These are phyloP conservation scores for Ceriops tagal DNA, from an alignment of 345 rosid genomes.

Conservation along the genomic window DNA sequence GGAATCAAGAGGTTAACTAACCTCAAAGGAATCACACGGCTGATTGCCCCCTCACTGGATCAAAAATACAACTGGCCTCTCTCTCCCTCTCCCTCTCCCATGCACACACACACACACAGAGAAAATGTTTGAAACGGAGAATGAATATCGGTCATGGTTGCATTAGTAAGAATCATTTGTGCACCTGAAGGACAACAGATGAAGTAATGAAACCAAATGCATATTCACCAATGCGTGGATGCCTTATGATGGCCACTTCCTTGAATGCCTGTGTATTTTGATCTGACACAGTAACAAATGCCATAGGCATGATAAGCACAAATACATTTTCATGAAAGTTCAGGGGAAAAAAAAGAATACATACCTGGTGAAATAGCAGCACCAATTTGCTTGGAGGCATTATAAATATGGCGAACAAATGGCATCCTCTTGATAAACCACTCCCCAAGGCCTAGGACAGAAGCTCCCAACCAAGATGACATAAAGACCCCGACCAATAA, in stretches of 20 bases:
- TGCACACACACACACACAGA: not conserved
- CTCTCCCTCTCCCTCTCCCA: too few relatives aligned
- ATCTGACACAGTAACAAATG: conserved; percentile 41
- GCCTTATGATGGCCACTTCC: conserved; percentile 94
- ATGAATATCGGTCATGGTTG: not conserved
- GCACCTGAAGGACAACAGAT: conserved; percentile 72
- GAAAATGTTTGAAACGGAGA: not conserved
- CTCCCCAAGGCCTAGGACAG: conserved; percentile 87
- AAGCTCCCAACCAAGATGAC: conserved; percentile 99
- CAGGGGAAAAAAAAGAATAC: not conserved
- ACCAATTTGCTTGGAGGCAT: conserved; percentile 96
- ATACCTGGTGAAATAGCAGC: conserved; percentile 97
- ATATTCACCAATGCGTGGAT: conserved; percentile 97
- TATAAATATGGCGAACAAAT: conserved; percentile 93
- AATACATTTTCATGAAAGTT: conserved; percentile 1
- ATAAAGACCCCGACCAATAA: conserved; percentile 97
- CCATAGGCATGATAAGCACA: conserved; percentile 3
- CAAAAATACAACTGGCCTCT: too few relatives aligned
- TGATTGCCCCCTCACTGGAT: too few relatives aligned
- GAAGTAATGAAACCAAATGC: conserved; percentile 98
- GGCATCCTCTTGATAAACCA: conserved; percentile 99
- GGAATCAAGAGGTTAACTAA: too few relatives aligned
- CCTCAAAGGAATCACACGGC: too few relatives aligned
- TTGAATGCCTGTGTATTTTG: conserved; percentile 94
- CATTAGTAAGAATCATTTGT: conserved; percentile 10